These are phyloP conservation scores for Pistacia integerrima DNA, from an alignment of 345 rosid species.

Conservation along the genomic window DNA sequence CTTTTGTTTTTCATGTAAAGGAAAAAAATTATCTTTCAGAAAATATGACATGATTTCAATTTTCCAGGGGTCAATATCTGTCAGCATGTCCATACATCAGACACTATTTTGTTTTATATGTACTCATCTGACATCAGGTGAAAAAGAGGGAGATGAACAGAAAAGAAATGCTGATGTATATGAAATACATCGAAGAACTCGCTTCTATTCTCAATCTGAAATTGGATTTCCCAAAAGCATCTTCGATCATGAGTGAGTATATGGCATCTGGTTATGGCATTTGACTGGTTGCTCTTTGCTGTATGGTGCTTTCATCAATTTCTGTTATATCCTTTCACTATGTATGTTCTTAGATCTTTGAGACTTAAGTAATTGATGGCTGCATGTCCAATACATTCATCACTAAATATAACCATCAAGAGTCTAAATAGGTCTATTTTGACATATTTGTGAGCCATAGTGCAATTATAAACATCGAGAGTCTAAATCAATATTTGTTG, in stretches of 20 bases:
- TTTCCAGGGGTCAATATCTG: constrained; percentile 89
- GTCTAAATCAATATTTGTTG: not conserved
- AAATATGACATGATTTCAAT: constrained; percentile 23
- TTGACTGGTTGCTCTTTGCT: constrained; percentile 6
- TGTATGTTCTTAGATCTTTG: not conserved
- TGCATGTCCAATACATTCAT: not conserved
- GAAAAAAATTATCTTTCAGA: constrained; percentile 18
- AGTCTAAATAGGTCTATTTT: not conserved
- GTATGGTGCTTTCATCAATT: not conserved
- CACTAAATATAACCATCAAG: not conserved
- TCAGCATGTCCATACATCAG: constrained; percentile 93
- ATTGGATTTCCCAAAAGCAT: constrained; percentile 70
- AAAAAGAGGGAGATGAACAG: constrained; percentile 83
- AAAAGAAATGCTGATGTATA: constrained; percentile 89
- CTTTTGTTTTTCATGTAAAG: not conserved
- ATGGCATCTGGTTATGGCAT: not conserved
- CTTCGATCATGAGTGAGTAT: constrained; percentile 81
- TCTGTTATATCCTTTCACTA: not conserved
- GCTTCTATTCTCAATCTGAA: constrained; percentile 58
- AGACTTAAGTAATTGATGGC: not conserved
- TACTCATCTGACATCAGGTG: constrained; percentile 88
- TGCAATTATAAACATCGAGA: not conserved
- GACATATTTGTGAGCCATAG: not conserved
- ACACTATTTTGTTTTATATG: constrained; percentile 82
- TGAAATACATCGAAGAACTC: constrained; percentile 84